Evolutionary conservation across 352 stramenopile species (phyloP).

Genomic region (Globisporangium barbulae): DNA sequence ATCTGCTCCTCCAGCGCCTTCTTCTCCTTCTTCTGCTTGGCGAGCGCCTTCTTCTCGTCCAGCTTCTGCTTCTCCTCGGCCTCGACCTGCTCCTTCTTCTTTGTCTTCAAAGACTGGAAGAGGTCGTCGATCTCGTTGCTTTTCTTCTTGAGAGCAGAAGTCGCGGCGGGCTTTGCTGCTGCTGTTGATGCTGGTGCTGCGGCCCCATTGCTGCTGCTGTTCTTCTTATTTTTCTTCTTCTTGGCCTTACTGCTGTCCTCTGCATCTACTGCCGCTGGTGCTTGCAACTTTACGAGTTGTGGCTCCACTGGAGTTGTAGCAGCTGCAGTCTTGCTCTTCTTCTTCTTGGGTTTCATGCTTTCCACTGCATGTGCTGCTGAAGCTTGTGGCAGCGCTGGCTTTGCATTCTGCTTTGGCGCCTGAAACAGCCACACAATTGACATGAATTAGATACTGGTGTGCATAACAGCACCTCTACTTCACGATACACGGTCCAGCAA

Average conservation of each 20-base stretch:
- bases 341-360: constrained; percentile 2
- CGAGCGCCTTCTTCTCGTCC: constrained; percentile 39
- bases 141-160: constrained; percentile 8
- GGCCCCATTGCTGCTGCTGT: constrained; percentile 15
- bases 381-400: background rate
- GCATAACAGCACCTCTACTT: background rate
- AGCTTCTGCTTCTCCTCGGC: constrained; percentile 52
- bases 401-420: background rate
- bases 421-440: background rate
- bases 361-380: background rate
- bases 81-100: constrained; percentile 67
- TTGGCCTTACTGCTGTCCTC: constrained; percentile 20
- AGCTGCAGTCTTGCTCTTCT: constrained; percentile 15
- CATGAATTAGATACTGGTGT: background rate
- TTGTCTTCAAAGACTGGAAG: constrained; percentile 68
- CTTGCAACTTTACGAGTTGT: background rate
- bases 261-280: background rate
- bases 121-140: constrained; percentile 74
- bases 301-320: background rate
- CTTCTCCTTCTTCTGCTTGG: constrained; percentile 52
- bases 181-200: background rate
- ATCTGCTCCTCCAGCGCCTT: constrained; percentile 72
- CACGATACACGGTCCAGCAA: background rate
- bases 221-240: constrained; percentile 71
- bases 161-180: background rate